phyloP scores from a whole-genome alignment of 805 yeast genomes.

The Candida maltosa region DNA sequence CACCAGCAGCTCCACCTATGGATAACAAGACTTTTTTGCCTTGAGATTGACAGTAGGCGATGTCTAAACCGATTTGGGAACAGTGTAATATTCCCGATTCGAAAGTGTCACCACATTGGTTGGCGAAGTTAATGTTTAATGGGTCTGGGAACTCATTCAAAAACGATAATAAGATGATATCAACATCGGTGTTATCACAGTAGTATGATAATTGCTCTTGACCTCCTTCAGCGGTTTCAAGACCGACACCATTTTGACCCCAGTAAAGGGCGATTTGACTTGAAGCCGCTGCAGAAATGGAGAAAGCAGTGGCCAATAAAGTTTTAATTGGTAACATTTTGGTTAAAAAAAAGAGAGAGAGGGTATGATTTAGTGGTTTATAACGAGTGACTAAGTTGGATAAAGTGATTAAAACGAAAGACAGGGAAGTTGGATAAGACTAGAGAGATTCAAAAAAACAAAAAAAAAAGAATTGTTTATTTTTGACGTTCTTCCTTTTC shows the following conservation, averaged over 20 bases:
- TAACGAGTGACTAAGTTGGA: constrained; percentile 4
- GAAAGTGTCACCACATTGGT: constrained; percentile 21
- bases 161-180: constrained; percentile 67
- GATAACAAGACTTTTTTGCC: constrained; percentile 78
- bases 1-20: constrained; percentile 42
- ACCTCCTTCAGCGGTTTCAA: constrained; percentile 29
- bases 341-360: background rate
- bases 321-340: constrained; percentile 10
- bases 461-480: no score
- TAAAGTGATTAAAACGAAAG: background rate
- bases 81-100: constrained; percentile 37
- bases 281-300: constrained; percentile 9
- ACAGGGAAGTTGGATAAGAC: no score
- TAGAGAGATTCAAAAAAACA: no score
- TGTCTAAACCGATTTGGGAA: constrained; percentile 49
- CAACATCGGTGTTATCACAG: constrained; percentile 66
- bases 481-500: no score
- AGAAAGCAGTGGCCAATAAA: constrained; percentile 8
- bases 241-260: constrained; percentile 18
- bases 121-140: constrained; percentile 16
- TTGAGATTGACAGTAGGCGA: constrained; percentile 62
- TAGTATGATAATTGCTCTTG: constrained; percentile 36
- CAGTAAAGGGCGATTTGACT: constrained; percentile 17
- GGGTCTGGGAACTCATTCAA: constrained; percentile 51
- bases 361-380: background rate